A percentile compares a stretch with the other conserved stretches of the same genome.
Conservation (phyloP, 2,329 filamentous ascomycete species). For the Penicillium verrucosum region DNA sequence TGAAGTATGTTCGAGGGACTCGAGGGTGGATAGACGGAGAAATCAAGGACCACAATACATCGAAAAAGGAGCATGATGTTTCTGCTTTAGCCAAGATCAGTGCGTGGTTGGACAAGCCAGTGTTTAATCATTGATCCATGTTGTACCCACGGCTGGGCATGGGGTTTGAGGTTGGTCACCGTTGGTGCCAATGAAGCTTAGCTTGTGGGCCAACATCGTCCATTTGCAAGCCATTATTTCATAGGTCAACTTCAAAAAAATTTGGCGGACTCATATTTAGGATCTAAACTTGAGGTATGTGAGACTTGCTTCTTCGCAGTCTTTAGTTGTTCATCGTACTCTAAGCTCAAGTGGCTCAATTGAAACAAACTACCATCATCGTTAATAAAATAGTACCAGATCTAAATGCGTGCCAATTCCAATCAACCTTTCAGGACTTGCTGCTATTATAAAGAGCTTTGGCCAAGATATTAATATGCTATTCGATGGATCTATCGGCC, state of each 20-base stretch:
- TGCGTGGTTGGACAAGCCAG: background rate
- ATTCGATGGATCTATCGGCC: background rate
- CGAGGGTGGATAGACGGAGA: slow-evolving; percentile 11
- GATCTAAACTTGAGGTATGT: background rate
- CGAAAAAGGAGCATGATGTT: background rate
- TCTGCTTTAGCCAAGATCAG: slow-evolving; percentile 1
- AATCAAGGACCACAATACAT: background rate
- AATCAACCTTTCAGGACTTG: background rate
- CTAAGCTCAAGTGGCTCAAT: too few species aligned
- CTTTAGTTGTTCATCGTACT: background rate
- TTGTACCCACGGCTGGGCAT: background rate
- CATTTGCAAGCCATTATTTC: too few species aligned
- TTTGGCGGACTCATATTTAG: too few species aligned
- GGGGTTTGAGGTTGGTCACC: too few species aligned
- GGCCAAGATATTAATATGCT: background rate
- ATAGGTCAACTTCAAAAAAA: too few species aligned
- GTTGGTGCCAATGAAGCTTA: too few species aligned
- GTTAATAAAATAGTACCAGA: background rate
- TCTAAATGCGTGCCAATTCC: background rate
- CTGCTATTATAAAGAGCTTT: background rate
- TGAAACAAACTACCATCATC: background rate
- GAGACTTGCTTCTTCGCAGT: background rate
- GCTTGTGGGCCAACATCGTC: too few species aligned
- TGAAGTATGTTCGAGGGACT: slow-evolving; percentile 44
- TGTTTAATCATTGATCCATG: background rate